A percentile compares a stretch with the other conserved stretches of the same genome.
phyloP scores from a whole-genome alignment of 2,329 filamentous ascomycete species.

The Nemania sp. region DNA sequence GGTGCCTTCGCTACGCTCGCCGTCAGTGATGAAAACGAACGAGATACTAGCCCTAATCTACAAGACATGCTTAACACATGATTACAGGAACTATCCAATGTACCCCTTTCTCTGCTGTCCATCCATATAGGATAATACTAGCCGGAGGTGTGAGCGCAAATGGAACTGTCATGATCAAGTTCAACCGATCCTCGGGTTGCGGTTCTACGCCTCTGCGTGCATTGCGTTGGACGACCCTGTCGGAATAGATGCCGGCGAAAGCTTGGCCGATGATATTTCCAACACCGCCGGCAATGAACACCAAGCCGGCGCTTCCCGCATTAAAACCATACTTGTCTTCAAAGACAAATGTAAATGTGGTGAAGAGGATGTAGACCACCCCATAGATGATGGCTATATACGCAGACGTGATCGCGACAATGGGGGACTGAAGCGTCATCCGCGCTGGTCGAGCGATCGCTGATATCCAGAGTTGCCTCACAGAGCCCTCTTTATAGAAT shows the following conservation, averaged over 20 bases:
- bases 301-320: constrained; percentile 58
- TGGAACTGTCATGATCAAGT: constrained; percentile 13
- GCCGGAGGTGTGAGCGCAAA: constrained; percentile 10
- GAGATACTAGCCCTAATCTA: background rate
- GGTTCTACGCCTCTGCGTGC: background rate
- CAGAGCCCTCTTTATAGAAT: constrained; percentile 9
- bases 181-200: constrained; percentile 22
- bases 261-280: constrained; percentile 39
- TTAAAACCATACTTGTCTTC: constrained; percentile 63
- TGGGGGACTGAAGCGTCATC: constrained; percentile 67
- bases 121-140: constrained; percentile 60
- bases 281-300: constrained; percentile 67
- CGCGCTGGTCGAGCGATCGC: constrained; percentile 59
- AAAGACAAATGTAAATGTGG: constrained; percentile 66
- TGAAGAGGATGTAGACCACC: constrained; percentile 67
- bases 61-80: constrained; percentile 37
- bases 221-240: constrained; percentile 4
- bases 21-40: background rate
- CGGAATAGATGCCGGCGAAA: constrained; percentile 14
- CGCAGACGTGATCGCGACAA: constrained; percentile 61
- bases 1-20: constrained; percentile 19
- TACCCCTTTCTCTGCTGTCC: constrained; percentile 56
- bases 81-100: constrained; percentile 63
- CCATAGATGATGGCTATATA: constrained; percentile 69
- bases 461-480: constrained; percentile 56